These are phyloP conservation scores for Gonapodya prolifera DNA, from an alignment of 192 early-diverging fungal species.

Conservation along the genomic window DNA sequence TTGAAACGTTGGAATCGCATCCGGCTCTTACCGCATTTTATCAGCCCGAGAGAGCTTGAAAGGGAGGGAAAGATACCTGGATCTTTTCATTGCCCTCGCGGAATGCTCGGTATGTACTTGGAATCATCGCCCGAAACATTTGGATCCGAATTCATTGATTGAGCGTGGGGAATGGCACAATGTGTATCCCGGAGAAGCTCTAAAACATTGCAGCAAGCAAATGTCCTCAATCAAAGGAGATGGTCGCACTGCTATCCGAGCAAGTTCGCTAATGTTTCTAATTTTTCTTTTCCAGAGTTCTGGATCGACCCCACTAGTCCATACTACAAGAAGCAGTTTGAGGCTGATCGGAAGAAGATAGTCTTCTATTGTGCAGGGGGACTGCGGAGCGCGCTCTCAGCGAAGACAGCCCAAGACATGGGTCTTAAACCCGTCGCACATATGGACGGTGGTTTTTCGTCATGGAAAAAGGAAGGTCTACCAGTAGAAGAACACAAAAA, in stretches of 20 bases:
- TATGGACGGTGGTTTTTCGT: not conserved
- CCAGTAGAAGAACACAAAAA: not conserved
- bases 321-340: not conserved
- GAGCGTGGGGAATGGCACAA: too few relatives aligned
- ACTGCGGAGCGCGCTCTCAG: not conserved
- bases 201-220: too few relatives aligned
- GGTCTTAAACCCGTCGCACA: constrained; percentile 4
- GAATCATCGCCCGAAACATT: too few relatives aligned
- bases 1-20: not conserved
- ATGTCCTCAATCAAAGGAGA: not conserved
- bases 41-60: not conserved
- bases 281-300: not conserved
- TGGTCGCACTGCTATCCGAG: not conserved
- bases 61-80: constrained; percentile 1
- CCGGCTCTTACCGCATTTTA: not conserved
- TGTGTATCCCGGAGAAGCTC: too few relatives aligned
- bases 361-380: constrained; percentile 5
- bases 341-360: not conserved
- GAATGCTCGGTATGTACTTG: not conserved
- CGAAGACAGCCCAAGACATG: constrained; percentile 1
- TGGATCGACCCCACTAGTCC: constrained; percentile 2
- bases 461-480: not conserved
- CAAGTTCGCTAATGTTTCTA: not conserved
- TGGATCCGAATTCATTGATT: too few relatives aligned
- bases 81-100: not conserved